These are phyloP conservation scores for Ascochyta koolunga DNA, from an alignment of 2,329 filamentous ascomycete genomes.

Conservation along the genomic window DNA sequence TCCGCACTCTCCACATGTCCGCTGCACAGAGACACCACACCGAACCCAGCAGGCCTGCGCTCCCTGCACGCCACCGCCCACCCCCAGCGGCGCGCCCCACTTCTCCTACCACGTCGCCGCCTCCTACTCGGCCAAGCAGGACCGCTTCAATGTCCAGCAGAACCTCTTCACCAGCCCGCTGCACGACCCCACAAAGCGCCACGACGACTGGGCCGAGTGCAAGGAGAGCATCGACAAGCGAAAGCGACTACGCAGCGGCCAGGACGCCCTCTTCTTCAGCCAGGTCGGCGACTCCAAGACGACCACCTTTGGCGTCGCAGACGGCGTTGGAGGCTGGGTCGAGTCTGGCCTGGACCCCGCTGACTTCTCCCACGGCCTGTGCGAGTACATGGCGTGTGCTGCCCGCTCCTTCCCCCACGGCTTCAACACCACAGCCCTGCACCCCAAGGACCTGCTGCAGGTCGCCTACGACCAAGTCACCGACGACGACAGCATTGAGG, in stretches of 20 bases:
- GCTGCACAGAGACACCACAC: constrained; percentile 36
- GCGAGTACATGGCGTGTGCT: constrained; percentile 86
- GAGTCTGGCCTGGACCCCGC: constrained; percentile 92
- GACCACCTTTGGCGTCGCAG: constrained; percentile 86
- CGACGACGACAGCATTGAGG: constrained; percentile 72
- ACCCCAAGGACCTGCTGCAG: constrained; percentile 76
- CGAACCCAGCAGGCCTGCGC: constrained; percentile 36
- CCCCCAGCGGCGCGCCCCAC: constrained; percentile 33
- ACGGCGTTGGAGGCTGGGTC: constrained; percentile 95
- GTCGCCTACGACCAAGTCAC: constrained; percentile 83
- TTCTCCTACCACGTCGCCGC: constrained; percentile 50
- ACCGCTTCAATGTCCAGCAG: constrained; percentile 43
- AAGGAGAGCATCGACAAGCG: constrained; percentile 57
- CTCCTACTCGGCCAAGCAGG: constrained; percentile 50
- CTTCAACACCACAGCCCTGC: constrained; percentile 52
- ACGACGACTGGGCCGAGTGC: constrained; percentile 36
- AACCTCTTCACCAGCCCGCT: constrained; percentile 46
- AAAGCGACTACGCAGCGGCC: constrained; percentile 77
- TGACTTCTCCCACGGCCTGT: constrained; percentile 92
- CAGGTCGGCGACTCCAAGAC: constrained; percentile 73
- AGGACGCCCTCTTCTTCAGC: constrained; percentile 94
- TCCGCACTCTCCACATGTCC: constrained; percentile 38
- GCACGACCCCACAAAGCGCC: constrained; percentile 34
- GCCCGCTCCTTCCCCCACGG: constrained; percentile 64
- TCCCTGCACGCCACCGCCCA: constrained; percentile 41